phyloP scores from a whole-genome alignment of 108 stramenopile genomes.

The Conticribra weissflogii region DNA sequence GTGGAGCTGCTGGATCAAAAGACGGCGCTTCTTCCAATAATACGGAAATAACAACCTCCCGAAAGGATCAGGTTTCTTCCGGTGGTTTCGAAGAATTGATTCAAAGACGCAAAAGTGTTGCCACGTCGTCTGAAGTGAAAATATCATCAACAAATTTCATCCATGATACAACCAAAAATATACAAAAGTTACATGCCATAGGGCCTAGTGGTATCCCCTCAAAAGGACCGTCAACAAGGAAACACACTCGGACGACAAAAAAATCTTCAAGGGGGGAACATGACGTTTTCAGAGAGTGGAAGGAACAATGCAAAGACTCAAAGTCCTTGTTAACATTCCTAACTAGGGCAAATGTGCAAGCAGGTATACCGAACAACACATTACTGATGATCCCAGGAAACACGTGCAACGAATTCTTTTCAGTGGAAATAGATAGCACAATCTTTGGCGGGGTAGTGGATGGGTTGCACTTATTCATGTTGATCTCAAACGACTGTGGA shows the following conservation, averaged over 20 bases:
- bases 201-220: background rate
- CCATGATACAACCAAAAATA: slow-evolving; percentile 8
- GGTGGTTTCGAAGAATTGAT: slow-evolving; percentile 20
- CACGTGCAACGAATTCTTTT: slow-evolving; percentile 35
- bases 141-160: background rate
- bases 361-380: background rate
- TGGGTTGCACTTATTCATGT: slow-evolving; percentile 28
- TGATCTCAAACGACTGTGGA: background rate
- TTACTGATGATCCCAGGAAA: slow-evolving; percentile 14
- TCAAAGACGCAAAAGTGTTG: slow-evolving; percentile 15
- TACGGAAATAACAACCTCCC: too few relatives aligned
- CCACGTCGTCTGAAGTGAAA: background rate
- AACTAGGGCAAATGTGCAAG: slow-evolving; percentile 6
- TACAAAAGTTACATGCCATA: background rate
- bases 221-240: background rate
- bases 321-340: slow-evolving; percentile 23
- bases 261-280: slow-evolving; percentile 36
- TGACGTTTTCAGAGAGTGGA: slow-evolving; percentile 36
- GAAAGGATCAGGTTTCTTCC: slow-evolving; percentile 8
- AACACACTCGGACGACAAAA: background rate
- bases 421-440: slow-evolving; percentile 36
- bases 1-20: slow-evolving; percentile 23
- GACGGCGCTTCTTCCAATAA: background rate
- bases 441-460: slow-evolving; percentile 31
- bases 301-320: slow-evolving; percentile 23